Conservation (phyloP, 1,139 yeast species). For the Candida sanyaensis region DNA sequence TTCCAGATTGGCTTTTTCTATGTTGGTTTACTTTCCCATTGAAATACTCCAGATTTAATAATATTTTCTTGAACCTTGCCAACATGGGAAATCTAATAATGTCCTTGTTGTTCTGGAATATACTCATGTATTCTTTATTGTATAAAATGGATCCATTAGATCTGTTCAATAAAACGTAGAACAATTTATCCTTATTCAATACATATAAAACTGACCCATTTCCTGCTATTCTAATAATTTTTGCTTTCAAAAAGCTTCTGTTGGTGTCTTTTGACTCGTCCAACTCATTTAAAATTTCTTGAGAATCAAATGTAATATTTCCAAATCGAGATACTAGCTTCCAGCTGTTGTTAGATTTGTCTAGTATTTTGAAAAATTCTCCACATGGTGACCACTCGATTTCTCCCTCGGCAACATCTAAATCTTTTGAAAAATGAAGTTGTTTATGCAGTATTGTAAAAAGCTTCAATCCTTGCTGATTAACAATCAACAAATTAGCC, state of each 20-base stretch:
- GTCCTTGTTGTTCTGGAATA: conserved; percentile 22
- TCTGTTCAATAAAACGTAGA: conserved; percentile 24
- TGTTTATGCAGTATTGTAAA: conserved; percentile 15
- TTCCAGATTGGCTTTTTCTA: conserved; percentile 19
- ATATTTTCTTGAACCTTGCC: conserved; percentile 30
- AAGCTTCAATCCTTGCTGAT: conserved; percentile 15
- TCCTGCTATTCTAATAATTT: conserved; percentile 24
- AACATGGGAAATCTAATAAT: conserved; percentile 32
- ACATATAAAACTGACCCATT: conserved; percentile 29
- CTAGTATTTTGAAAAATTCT: conserved; percentile 27
- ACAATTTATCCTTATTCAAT: conserved; percentile 22
- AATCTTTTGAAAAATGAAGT: conserved; percentile 16
- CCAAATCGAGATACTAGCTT: conserved; percentile 40
- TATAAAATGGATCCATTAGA: conserved; percentile 20
- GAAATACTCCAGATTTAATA: conserved; percentile 22
- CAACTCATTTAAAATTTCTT: conserved; percentile 25
- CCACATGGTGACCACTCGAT: conserved; percentile 42
- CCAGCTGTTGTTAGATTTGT: conserved; percentile 31
- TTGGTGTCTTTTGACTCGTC: conserved; percentile 18
- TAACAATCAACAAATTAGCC: conserved; percentile 22
- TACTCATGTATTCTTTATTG: conserved; percentile 30
- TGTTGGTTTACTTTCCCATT: conserved; percentile 19
- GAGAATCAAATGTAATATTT: conserved; percentile 29
- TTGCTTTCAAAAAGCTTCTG: conserved; percentile 25
- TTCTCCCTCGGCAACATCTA: conserved; percentile 10